Percentiles rank a stretch among this genome's conserved stretches.
phyloP scores from a whole-genome alignment of 441 rosid species.

The Gossypium gossypioides region DNA sequence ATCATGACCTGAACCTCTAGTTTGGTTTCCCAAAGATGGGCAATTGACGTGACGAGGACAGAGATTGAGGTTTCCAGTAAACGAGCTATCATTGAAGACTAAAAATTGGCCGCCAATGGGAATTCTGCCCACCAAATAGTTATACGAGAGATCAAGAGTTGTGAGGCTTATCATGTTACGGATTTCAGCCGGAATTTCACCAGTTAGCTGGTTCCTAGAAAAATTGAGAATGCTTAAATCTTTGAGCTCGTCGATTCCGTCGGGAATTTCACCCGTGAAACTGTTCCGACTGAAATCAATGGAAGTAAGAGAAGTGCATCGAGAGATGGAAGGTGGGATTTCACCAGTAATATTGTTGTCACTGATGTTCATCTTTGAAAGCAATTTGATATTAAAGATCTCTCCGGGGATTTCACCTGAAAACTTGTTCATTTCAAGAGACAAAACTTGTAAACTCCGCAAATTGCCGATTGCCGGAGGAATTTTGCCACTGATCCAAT shows the following conservation, averaged over 20 bases:
- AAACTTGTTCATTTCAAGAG: slow-evolving; percentile 42
- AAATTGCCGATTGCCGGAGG: slow-evolving; percentile 55
- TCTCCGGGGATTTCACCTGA: slow-evolving; percentile 46
- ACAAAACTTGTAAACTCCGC: slow-evolving; percentile 28
- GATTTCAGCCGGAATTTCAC: slow-evolving; percentile 53
- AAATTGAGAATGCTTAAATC: slow-evolving; percentile 50
- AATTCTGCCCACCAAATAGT: slow-evolving; percentile 47
- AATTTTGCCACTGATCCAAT: slow-evolving; percentile 48
- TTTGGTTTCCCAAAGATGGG: slow-evolving; percentile 15
- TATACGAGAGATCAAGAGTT: slow-evolving; percentile 59
- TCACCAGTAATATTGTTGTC: slow-evolving; percentile 47
- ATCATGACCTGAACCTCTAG: slow-evolving; percentile 18
- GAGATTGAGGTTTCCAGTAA: slow-evolving; percentile 55
- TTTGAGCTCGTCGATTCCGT: slow-evolving; percentile 30
- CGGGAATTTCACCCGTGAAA: slow-evolving; percentile 47
- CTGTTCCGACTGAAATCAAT: slow-evolving; percentile 59
- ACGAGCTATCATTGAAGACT: slow-evolving; percentile 58
- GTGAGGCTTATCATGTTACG: slow-evolving; percentile 60
- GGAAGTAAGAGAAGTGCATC: slow-evolving; percentile 36
- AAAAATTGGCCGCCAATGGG: slow-evolving; percentile 65
- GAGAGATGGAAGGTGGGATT: slow-evolving; percentile 41
- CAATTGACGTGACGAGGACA: slow-evolving; percentile 44
- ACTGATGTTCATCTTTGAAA: slow-evolving; percentile 39
- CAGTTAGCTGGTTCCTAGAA: slow-evolving; percentile 56
- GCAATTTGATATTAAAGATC: slow-evolving; percentile 36